Conservation (phyloP, 2,329 filamentous ascomycete species). For the Penicillium italicum region DNA sequence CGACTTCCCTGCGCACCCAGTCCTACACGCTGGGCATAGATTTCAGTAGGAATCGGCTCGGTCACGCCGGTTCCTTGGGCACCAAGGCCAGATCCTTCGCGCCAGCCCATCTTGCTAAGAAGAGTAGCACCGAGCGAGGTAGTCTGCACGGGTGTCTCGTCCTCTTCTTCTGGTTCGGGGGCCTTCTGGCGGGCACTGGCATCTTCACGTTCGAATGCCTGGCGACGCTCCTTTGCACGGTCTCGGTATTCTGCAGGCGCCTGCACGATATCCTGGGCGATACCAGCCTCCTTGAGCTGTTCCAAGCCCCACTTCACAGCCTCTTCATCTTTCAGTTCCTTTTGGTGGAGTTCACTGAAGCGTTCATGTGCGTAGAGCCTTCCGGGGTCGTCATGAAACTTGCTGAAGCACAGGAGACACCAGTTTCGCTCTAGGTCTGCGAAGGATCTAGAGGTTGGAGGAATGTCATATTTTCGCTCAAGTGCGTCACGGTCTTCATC, state of each 20-base stretch:
- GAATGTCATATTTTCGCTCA: not conserved
- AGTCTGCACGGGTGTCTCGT: constrained; percentile 26
- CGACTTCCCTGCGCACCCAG: constrained; percentile 49
- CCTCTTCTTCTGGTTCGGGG: constrained; percentile 30
- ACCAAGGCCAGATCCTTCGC: constrained; percentile 47
- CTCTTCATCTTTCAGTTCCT: not conserved
- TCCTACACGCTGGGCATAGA: constrained; percentile 50
- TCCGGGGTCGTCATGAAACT: not conserved
- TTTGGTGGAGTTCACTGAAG: not conserved
- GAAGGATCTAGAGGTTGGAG: not conserved
- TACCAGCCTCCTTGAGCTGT: not conserved
- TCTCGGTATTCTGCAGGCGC: constrained; percentile 43
- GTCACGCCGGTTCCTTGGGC: constrained; percentile 49
- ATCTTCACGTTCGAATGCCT: constrained; percentile 41
- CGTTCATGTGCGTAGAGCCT: not conserved
- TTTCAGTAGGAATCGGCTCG: constrained; percentile 46
- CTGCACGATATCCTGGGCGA: not conserved
- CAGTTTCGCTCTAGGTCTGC: not conserved
- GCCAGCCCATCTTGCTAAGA: constrained; percentile 52
- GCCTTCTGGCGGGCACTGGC: constrained; percentile 20
- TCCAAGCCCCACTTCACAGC: not conserved
- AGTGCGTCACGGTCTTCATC: not conserved
- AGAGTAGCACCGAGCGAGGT: constrained; percentile 50
- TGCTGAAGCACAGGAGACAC: not conserved
- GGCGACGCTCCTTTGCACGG: constrained; percentile 45